phyloP scores from a whole-genome alignment of 2,329 filamentous ascomycete genomes.

The Colletotrichum sp. region DNA sequence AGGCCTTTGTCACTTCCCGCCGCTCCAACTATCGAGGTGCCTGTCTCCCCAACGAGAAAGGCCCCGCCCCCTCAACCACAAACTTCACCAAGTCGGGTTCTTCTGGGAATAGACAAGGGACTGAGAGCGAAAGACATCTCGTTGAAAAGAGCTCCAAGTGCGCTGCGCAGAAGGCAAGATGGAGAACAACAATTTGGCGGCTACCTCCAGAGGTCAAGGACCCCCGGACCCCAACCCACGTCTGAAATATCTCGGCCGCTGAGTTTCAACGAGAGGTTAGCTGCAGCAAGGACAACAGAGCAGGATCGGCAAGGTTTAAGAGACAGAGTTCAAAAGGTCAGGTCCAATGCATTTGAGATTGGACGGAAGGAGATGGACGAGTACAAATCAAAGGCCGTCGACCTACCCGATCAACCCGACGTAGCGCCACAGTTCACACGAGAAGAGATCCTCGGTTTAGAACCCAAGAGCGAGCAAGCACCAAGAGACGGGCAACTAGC shows the following conservation, averaged over 20 bases:
- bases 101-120: constrained; percentile 90
- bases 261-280: constrained; percentile 86
- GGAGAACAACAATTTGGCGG: constrained; percentile 34
- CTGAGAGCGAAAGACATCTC: constrained; percentile 82
- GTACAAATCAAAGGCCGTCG: constrained; percentile 62
- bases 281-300: constrained; percentile 68
- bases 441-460: constrained; percentile 61
- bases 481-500: not conserved
- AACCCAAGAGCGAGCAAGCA: constrained; percentile 18
- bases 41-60: constrained; percentile 73
- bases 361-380: constrained; percentile 62
- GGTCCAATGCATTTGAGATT: constrained; percentile 63
- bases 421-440: constrained; percentile 62
- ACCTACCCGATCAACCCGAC: constrained; percentile 53
- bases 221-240: constrained; percentile 32
- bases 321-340: constrained; percentile 55
- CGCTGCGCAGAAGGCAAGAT: constrained; percentile 39
- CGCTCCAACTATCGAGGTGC: constrained; percentile 67
- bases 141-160: constrained; percentile 72
- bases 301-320: constrained; percentile 53
- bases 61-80: constrained; percentile 55
- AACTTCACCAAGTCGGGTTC: constrained; percentile 78
- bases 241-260: constrained; percentile 43
- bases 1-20: constrained; percentile 23
- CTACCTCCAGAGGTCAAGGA: constrained; percentile 50